Conservation (phyloP, 345 rosid species). For the Aquilaria malaccensis region DNA sequence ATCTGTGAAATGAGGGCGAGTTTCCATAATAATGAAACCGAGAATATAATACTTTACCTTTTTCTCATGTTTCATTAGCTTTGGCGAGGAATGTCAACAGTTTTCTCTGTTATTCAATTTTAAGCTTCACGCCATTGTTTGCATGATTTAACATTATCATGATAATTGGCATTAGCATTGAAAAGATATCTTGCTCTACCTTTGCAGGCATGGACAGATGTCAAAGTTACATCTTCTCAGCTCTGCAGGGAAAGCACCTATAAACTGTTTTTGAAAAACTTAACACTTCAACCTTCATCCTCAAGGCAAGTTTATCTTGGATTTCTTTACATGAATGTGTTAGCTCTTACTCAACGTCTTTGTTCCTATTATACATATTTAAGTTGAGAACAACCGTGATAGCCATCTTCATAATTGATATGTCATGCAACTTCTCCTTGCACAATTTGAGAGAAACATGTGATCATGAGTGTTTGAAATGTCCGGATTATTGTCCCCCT, state of each 20-base stretch:
- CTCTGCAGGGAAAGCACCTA: conserved; percentile 78
- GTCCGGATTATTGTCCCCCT: not conserved
- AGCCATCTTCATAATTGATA: not conserved
- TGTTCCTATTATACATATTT: not conserved
- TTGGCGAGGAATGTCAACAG: too few relatives aligned
- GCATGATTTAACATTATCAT: too few relatives aligned
- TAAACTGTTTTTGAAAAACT: conserved; percentile 60
- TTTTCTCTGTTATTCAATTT: too few relatives aligned
- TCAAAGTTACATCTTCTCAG: conserved; percentile 88
- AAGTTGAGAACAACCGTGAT: conserved; percentile 2
- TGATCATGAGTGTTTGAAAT: not conserved
- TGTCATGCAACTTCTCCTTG: not conserved
- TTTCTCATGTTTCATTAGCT: too few relatives aligned
- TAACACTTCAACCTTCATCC: conserved; percentile 53
- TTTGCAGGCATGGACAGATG: conserved; percentile 72
- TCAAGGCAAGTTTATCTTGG: conserved; percentile 43
- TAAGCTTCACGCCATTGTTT: too few relatives aligned
- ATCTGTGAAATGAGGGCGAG: too few relatives aligned
- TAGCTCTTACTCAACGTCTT: not conserved
- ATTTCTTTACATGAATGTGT: not conserved
- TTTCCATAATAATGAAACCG: too few relatives aligned
- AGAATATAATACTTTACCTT: too few relatives aligned
- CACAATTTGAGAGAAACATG: not conserved
- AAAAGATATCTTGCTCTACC: not conserved
- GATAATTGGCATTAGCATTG: too few relatives aligned